Base-by-base conservation (phyloP, 208 protist genomes). In the Histomonas meleagridis region DNA sequence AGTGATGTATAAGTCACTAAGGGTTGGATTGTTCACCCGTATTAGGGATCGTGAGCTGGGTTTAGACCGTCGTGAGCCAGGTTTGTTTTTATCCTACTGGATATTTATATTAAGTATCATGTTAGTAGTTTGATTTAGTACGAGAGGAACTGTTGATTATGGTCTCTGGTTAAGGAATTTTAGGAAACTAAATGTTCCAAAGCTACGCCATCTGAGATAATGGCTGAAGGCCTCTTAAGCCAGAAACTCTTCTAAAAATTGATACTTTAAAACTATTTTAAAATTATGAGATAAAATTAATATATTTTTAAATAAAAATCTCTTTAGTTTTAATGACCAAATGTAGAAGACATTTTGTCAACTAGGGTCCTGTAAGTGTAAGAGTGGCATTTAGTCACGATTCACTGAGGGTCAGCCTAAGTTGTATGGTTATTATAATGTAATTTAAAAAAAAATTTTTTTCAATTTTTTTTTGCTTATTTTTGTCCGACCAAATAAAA, bases 31-130 rank as follows among this genome's bases (percentile, higher is more conserved):
- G 70, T 81, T 81, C 70, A 81, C 70, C 70, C 91, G 94, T 95
- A 95, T 94, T 92, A 95, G 94, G 94, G 94, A 95, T 95, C 94
- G 94, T 95, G 95, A 95, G 95, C 94, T 95, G 94, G 94, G 94
- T 95, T 95, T 95, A 95, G 95, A 95, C 95, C 95, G 95, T 95
- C 94, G 95, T 95, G 95, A 95, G 95, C 95, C 95, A 95, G 95
- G 95, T 95, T 95, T 95, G 94, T 95, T 95, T 95, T 95, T 96
- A 95, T 93, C 93, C 95, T 96, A 95, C 94, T 94, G 93, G 93
- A 93, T 91, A 95, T 53, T 21, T n/a, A n/a, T n/a, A n/a, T n/a
- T n/a, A n/a, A n/a, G 46, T 28, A 51, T 51, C 70, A 53, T 51
- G 46, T 95, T 91, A 94, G 94, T 95, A 94, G 94, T 94, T n/a